phyloP scores from a whole-genome alignment of 1,284 basidiomycete genomes.

The Ceratobasidium papillatum region DNA sequence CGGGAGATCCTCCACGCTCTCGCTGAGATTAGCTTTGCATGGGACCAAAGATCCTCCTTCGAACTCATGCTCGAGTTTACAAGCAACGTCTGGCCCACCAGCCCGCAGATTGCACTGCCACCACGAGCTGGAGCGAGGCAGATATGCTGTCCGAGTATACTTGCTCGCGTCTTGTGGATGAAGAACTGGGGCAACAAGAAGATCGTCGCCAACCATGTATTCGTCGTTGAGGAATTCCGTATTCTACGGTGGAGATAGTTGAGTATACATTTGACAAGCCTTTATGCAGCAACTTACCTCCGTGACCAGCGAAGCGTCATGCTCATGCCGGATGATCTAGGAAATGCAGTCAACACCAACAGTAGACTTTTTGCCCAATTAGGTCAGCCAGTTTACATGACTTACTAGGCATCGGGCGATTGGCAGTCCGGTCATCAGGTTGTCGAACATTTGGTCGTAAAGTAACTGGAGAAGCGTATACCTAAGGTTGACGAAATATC shows the following conservation, averaged over 20 bases:
- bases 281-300: constrained; percentile 3
- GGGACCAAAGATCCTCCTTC: constrained; percentile 34
- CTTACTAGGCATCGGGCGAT: constrained; percentile 40
- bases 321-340: constrained; percentile 36
- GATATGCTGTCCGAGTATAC: constrained; percentile 23
- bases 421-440: constrained; percentile 35
- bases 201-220: constrained; percentile 41
- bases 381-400: not conserved
- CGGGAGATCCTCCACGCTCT: constrained; percentile 3
- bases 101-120: constrained; percentile 37
- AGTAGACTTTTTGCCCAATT: not conserved
- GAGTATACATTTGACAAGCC: not conserved
- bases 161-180: constrained; percentile 2
- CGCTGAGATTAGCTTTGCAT: constrained; percentile 30
- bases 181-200: constrained; percentile 35
- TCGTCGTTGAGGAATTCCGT: constrained; percentile 36
- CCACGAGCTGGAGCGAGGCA: constrained; percentile 36
- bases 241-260: constrained; percentile 4
- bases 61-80: not conserved
- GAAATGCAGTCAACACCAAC: not conserved
- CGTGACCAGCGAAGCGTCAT: constrained; percentile 19
- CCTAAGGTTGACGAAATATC: constrained; percentile 36
- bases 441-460: constrained; percentile 43
- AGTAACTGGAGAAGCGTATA: constrained; percentile 37
- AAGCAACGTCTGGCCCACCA: constrained; percentile 30